Evolutionary conservation across 768 basidiomycete species (phyloP).

Genomic region (Trametes cinnabarina): DNA sequence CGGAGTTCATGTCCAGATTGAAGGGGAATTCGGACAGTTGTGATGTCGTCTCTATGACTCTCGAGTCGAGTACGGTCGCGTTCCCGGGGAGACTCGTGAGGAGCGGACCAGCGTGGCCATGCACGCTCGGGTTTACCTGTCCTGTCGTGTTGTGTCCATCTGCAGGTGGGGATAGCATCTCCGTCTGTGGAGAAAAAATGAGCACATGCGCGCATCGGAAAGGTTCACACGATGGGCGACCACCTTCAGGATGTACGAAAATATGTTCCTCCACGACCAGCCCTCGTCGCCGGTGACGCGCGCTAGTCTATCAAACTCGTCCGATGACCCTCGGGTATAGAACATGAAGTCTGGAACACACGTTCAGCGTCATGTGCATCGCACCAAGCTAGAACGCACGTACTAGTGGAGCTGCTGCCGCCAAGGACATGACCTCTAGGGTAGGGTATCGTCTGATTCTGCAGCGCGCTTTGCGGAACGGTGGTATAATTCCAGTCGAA

Average conservation of each 20-base stretch:
- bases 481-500: conserved; percentile 32
- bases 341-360: conserved; percentile 24
- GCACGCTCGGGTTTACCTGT: conserved; percentile 22
- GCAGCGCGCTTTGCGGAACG: conserved; percentile 21
- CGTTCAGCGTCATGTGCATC: not conserved
- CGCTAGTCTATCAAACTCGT: conserved; percentile 29
- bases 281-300: conserved; percentile 26
- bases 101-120: conserved; percentile 24
- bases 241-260: conserved; percentile 26
- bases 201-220: too few species aligned
- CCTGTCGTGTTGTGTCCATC: conserved; percentile 26
- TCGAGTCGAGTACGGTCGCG: not conserved
- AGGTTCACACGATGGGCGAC: too few species aligned
- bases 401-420: conserved; percentile 29
- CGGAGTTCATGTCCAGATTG: conserved; percentile 25
- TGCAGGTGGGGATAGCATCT: conserved; percentile 8
- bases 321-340: conserved; percentile 28
- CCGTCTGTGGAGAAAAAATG: too few species aligned
- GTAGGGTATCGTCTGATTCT: conserved; percentile 21
- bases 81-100: conserved; percentile 21
- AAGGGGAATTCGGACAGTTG: conserved; percentile 25
- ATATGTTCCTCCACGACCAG: conserved; percentile 28
- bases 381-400: not conserved
- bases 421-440: conserved; percentile 28
- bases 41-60: conserved; percentile 16